Base-by-base conservation (phyloP, 2,329 filamentous ascomycete genomes). In the Arthrobotrys entomopaga region DNA sequence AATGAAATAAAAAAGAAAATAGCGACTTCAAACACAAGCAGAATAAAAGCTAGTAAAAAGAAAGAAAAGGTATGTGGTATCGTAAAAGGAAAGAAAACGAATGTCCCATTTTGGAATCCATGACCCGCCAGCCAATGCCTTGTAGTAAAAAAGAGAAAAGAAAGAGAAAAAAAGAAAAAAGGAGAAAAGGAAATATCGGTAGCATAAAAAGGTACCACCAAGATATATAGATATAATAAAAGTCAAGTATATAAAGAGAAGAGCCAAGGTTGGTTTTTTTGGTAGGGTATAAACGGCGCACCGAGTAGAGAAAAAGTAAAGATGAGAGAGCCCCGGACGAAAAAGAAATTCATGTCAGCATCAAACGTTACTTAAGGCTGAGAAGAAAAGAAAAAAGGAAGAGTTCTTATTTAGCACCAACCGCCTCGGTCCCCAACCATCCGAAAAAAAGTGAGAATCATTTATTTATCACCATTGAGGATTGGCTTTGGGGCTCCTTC, bases 271-370 rank as follows among this genome's bases (percentile, higher is more conserved):
- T 22, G 34, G 19, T 49, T 52, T 53, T 38, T 40, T 54, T 50
- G 34, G 52, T 46, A 64, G 52, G 42, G 52, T 49, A 61, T 42
- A 50, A 58, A 57, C 65, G 56, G 64, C 57, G 61, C 61, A 66
- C 69, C 61, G 67, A 56, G 70, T 46, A 40, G 43, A 13, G 24
- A 8, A 22, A 34, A 60, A 34, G 42, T 34, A 59, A 11, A 54
- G 26, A 26, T 40, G 65, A 69, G 53, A 56, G 19, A 52, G 56
- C 63, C 70, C 70, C 63, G 34, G 24, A 56, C 16, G 52, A 60
- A 16, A 42, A 69, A 69, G 38, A 64, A 52, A 63, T 58, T 74
- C 70, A 54, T 67, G 70, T 74, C 70, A 74, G 70, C 70, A 74
- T 74, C 58, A 74, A 66, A 59, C 70, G 64, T 74, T 67, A 74